Evolutionary conservation across 139 green algal species (phyloP).

Genomic region (Chlorella ohadii): DNA sequence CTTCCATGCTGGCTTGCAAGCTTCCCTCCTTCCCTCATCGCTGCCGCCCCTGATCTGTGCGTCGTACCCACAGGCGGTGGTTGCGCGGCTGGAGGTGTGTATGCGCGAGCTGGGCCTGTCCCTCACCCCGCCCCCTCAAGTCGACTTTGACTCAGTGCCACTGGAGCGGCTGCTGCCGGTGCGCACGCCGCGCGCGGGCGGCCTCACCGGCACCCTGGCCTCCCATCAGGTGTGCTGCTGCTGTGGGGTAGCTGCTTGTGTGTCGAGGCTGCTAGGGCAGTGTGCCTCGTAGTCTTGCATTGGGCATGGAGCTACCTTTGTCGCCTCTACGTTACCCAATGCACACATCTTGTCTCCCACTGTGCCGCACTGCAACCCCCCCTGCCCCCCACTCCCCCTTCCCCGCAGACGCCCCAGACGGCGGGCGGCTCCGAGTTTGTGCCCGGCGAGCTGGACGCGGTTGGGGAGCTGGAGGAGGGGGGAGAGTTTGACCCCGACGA

Average conservation of each 20-base stretch:
- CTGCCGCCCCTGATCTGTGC: neutral
- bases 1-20: no score
- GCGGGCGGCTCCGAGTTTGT: slow-evolving; percentile 27
- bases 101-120: slow-evolving; percentile 29
- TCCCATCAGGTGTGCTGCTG: slow-evolving; percentile 12
- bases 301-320: no score
- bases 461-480: slow-evolving; percentile 30
- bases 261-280: neutral
- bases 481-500: slow-evolving; percentile 26
- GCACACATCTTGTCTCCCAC: no score
- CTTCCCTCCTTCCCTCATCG: neutral
- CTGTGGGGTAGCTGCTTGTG: neutral
- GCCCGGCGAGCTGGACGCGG: slow-evolving; percentile 21
- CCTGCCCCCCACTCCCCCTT: no score
- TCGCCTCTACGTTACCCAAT: no score
- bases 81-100: slow-evolving; percentile 31
- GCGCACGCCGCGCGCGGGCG: slow-evolving; percentile 13
- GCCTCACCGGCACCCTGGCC: neutral
- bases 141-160: slow-evolving; percentile 25
- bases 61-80: slow-evolving; percentile 34
- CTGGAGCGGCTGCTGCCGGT: slow-evolving; percentile 26
- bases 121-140: slow-evolving; percentile 12
- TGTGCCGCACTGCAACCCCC: no score
- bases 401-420: slow-evolving; percentile 24
- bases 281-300: no score